phyloP scores from a whole-genome alignment of 2,329 filamentous ascomycete species.

The Trichoderma sp. region DNA sequence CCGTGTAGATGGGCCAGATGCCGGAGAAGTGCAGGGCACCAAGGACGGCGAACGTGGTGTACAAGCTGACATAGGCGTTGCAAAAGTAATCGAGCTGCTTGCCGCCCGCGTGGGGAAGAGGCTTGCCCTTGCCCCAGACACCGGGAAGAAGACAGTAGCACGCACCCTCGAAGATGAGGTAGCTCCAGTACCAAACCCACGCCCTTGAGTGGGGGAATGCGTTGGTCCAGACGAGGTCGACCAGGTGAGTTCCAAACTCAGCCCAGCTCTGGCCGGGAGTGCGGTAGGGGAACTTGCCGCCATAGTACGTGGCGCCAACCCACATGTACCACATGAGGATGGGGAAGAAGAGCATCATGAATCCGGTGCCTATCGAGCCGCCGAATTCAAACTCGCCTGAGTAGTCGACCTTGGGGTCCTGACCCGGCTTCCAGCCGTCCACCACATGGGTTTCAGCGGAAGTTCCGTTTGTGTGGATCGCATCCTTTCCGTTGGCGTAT shows the following conservation, averaged over 20 bases:
- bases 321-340: slow-evolving; percentile 99
- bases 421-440: slow-evolving; percentile 58
- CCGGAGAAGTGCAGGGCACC: slow-evolving; percentile 75
- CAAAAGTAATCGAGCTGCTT: slow-evolving; percentile 94
- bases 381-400: slow-evolving; percentile 78
- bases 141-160: slow-evolving; percentile 86
- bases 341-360: slow-evolving; percentile 94
- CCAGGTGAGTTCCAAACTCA: slow-evolving; percentile 71
- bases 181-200: slow-evolving; percentile 93
- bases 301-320: slow-evolving; percentile 90
- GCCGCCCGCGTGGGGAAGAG: slow-evolving; percentile 74
- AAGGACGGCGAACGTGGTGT: slow-evolving; percentile 73
- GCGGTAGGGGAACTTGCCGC: slow-evolving; percentile 73
- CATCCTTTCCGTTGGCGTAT: slow-evolving; percentile 24
- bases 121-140: slow-evolving; percentile 83
- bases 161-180: slow-evolving; percentile 78
- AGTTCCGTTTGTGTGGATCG: slow-evolving; percentile 22
- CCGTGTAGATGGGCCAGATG: slow-evolving; percentile 82
- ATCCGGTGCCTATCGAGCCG: slow-evolving; percentile 71
- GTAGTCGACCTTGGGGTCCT: slow-evolving; percentile 61
- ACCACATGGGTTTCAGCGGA: slow-evolving; percentile 27
- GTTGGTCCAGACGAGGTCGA: slow-evolving; percentile 70
- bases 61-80: slow-evolving; percentile 83
- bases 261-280: slow-evolving; percentile 60
- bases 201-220: slow-evolving; percentile 80